Base-by-base conservation (phyloP, 257 asterid species). In the Petrea volubilis region DNA sequence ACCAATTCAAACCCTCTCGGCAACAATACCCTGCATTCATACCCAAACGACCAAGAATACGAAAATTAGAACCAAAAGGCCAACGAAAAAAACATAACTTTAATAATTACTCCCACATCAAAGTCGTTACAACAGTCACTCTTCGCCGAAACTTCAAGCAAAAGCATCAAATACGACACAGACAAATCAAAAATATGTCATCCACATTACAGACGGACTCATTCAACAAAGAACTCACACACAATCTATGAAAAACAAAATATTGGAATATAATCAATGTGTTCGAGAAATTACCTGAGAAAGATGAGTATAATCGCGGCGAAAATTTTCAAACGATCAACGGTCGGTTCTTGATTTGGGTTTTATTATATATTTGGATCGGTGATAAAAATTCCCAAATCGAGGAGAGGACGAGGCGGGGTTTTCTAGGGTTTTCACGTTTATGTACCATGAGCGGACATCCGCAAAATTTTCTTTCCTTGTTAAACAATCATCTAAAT, bases 131-230 rank as follows among this genome's bases (percentile, higher is more conserved):
- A 81, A 76, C 80, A 61, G 74, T 66, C 64, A 72, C 47, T 4
- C 24, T 66, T 63, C 74, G 73, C 79, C 80, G 64, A 83, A 79
- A 69, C 89, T 86, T 83, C 73, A 86, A 79, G 85, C 85, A 80
- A 86, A 88, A 74, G 86, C 87, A 78, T 79, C 68, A 62, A 75
- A 74, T 60, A 60, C 9, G 63, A 60, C 9, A 60, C n/a, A 76
- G 72, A 64, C 69, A 52, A 68, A 61, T 21, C 63, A 31, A 3
- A 7, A 3, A 31, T 7, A 38, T 7, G 9, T n/a, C 43, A 38
- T 38, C 66, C 36, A 40, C 31, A 31, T 59, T 25, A 31, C 33
- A 31, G 9, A 59, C 33, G 36, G 24, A 21, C 24, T 12, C 67
- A 52, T 25, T 51, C 36, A 24, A 29, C 34, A 29, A 3, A 31